Evolutionary conservation across 108 stramenopile species (phyloP), one percentile per base, ranked within the genome.

Genomic region (Pelagomonas calceolata): DNA sequence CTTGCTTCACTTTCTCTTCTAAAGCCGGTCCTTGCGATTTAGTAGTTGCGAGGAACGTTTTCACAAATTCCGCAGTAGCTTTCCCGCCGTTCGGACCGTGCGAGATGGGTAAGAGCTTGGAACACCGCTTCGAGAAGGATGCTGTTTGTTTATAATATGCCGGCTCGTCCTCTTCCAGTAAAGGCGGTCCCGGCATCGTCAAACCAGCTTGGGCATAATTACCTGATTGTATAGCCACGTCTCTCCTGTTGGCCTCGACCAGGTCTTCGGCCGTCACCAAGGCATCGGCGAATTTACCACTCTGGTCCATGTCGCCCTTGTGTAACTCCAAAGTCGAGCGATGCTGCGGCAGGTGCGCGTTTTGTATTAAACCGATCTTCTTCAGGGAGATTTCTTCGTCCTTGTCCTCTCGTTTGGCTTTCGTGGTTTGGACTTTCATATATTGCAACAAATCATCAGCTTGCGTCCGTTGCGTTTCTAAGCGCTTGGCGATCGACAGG

Each of bases 121-220:
- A 3, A 7, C 7, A 15, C 3, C 45, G 9, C 12, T 32, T 32
- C 18, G 17, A 32, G 69, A 60, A 60, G 16, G 39, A 60, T 12
- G 69, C 44, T 26, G 69, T 69, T 4, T 45, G 69, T 31, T 69
- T 69, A 0, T 60, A 32, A 17, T 69, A 69, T 30, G 46, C 69
- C 45, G 69, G 69, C 31, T 17, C 36, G 36, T 0, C 46, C 33
- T 31, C 18, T 30, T 45, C 45, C 31, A 46, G 44, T 4, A 46
- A 4, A n/a, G 32, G 26, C 30, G 31, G 29, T 4, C 30, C 32
- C 31, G 30, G 9, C 4, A 5, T n/a, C 30, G 44, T 51, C 30
- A 51, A 5, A 30, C 44, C 69, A 4, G n/a, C n/a, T 30, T 15
- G 32, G 18, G 16, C 44, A 0, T 33, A 30, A 31, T 43, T 46